Evolutionary conservation across 1,139 yeast species (phyloP).

Genomic region (Chernovozyma aurita): DNA sequence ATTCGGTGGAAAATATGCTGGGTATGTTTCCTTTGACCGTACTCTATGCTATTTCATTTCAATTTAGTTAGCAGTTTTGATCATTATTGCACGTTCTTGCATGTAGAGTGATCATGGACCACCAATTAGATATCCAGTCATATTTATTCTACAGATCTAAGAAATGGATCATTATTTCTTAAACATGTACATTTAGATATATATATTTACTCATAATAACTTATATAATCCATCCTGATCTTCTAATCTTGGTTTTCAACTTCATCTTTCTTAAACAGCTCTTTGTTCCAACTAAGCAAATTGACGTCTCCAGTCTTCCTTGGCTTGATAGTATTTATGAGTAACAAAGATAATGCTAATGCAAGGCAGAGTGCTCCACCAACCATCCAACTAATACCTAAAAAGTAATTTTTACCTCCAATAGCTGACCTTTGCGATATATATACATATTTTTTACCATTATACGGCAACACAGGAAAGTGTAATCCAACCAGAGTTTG

Average conservation of each 20-base stretch:
- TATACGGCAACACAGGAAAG: constrained; percentile 80
- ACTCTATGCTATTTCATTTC: too few species aligned
- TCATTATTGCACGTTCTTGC: too few species aligned
- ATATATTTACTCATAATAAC: too few species aligned
- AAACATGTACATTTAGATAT: too few species aligned
- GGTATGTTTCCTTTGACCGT: too few species aligned
- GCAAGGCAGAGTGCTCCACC: constrained; percentile 86
- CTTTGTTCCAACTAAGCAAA: constrained; percentile 70
- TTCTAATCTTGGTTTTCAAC: too few species aligned
- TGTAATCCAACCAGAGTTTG: constrained; percentile 72
- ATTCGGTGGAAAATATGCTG: too few species aligned
- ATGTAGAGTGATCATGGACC: too few species aligned
- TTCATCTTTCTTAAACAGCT: constrained; percentile 17
- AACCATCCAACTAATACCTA: constrained; percentile 86
- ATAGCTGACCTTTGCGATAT: constrained; percentile 79
- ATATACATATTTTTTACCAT: constrained; percentile 79
- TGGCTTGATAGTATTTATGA: constrained; percentile 62
- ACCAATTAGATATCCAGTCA: too few species aligned
- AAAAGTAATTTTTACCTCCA: constrained; percentile 85
- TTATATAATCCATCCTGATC: background rate
- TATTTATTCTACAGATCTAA: too few species aligned
- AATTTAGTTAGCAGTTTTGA: too few species aligned
- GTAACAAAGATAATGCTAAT: constrained; percentile 54
- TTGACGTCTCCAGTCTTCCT: constrained; percentile 72
- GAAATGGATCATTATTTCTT: too few species aligned